Percentiles rank a stretch among this genome's conserved stretches.
phyloP scores from a whole-genome alignment of 1,284 basidiomycete species.

The Moniliophthora roreri region DNA sequence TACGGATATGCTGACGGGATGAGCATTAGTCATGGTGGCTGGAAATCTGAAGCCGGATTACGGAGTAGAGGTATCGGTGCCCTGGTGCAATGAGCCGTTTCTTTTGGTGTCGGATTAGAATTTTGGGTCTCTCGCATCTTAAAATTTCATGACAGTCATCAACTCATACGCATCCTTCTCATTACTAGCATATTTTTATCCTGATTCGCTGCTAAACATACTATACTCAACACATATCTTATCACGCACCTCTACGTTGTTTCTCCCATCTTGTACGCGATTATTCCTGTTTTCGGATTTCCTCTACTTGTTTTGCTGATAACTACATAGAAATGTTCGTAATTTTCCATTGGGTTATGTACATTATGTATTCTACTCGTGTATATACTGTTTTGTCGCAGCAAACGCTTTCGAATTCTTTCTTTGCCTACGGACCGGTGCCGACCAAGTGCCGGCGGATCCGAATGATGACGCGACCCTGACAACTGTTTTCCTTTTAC shows the following conservation, averaged over 20 bases:
- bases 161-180: too few species aligned
- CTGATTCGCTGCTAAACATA: too few species aligned
- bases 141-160: too few species aligned
- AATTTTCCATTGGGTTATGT: neutral
- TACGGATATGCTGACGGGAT: constrained; percentile 2
- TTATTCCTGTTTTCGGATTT: neutral
- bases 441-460: neutral
- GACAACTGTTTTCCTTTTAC: too few species aligned
- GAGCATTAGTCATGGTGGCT: constrained; percentile 1
- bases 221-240: neutral
- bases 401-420: neutral
- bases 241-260: neutral
- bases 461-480: too few species aligned
- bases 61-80: constrained; percentile 4
- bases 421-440: neutral
- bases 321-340: neutral
- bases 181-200: too few species aligned
- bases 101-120: too few species aligned
- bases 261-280: neutral
- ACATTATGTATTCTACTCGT: constrained; percentile 1
- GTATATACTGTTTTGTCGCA: neutral
- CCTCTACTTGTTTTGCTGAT: neutral
- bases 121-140: too few species aligned
- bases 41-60: constrained; percentile 3
- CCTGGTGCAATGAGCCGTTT: neutral